Conservation (phyloP, 345 rosid species). For the Abelmoschus esculentus region DNA sequence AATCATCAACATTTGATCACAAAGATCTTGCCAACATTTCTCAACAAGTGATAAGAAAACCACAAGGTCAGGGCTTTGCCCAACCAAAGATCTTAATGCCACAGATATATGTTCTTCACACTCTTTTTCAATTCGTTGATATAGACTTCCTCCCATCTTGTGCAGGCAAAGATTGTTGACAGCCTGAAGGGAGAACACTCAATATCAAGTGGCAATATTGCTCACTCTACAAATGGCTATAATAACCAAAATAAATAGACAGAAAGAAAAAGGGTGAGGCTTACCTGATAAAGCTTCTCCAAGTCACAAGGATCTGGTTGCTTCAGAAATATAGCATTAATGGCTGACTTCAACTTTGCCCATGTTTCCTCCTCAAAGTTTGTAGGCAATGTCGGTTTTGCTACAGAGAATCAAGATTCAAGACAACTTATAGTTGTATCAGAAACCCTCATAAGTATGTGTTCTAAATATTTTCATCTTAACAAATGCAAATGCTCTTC, state of each 20-base stretch:
- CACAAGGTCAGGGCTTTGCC: conserved; percentile 87
- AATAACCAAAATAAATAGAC: not conserved
- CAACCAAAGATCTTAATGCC: conserved; percentile 73
- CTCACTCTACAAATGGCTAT: conserved; percentile 6
- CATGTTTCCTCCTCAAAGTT: conserved; percentile 90
- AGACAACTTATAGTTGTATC: conserved; percentile 5
- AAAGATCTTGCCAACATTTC: conserved; percentile 94
- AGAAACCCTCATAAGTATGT: conserved; percentile 1
- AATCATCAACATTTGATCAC: conserved; percentile 92
- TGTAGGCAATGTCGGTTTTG: conserved; percentile 72
- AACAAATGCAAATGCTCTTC: not conserved
- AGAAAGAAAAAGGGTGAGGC: not conserved
- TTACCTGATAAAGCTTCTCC: conserved; percentile 86
- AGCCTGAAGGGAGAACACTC: conserved; percentile 44
- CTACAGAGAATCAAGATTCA: conserved; percentile 36
- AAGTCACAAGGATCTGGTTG: conserved; percentile 60
- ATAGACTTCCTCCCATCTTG: conserved; percentile 87
- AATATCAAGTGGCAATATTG: conserved; percentile 5
- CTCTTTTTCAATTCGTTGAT: conserved; percentile 76
- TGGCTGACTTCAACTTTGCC: conserved; percentile 86
- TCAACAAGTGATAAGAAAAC: conserved; percentile 87
- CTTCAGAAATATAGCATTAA: conserved; percentile 86
- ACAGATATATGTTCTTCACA: conserved; percentile 76
- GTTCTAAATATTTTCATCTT: not conserved
- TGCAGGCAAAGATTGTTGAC: conserved; percentile 85